phyloP scores from a whole-genome alignment of 495 filamentous ascomycete species.

The Rusavskia elegans region DNA sequence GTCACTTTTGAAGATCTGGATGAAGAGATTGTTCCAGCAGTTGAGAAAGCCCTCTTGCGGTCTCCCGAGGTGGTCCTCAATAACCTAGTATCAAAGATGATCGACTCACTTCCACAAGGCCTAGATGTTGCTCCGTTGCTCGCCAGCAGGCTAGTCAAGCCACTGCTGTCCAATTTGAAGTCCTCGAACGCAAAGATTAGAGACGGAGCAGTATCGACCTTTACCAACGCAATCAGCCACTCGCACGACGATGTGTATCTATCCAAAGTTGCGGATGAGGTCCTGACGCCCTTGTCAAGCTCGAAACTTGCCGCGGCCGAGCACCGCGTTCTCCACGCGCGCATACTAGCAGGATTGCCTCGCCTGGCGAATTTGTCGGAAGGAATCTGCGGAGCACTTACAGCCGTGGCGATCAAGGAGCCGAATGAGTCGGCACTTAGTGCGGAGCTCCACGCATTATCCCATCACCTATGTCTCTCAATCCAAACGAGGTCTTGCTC shows the following conservation, averaged over 20 bases:
- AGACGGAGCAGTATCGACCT: constrained; percentile 56
- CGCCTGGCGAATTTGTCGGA: constrained; percentile 37
- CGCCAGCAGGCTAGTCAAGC: constrained; percentile 57
- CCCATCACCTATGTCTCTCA: constrained; percentile 40
- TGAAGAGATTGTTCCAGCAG: constrained; percentile 57
- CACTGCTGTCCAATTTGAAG: constrained; percentile 72
- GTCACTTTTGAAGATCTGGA: constrained; percentile 58
- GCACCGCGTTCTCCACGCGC: constrained; percentile 62
- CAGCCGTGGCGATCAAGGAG: constrained; percentile 55
- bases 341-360: constrained; percentile 53
- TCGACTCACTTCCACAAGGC: constrained; percentile 45
- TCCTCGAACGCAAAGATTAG: constrained; percentile 69
- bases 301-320: constrained; percentile 69
- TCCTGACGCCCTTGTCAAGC: constrained; percentile 59
- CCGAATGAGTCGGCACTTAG: constrained; percentile 67
- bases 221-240: constrained; percentile 41
- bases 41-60: constrained; percentile 79
- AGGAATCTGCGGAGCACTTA: constrained; percentile 49
- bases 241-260: constrained; percentile 40
- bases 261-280: constrained; percentile 54
- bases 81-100: constrained; percentile 53
- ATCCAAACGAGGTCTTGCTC: constrained; percentile 21
- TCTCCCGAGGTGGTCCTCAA: constrained; percentile 79
- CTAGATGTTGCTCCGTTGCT: constrained; percentile 67
- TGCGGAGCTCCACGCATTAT: constrained; percentile 56